Base-by-base conservation (phyloP, 179 eudicot species). In the Vitellaria paradoxa region DNA sequence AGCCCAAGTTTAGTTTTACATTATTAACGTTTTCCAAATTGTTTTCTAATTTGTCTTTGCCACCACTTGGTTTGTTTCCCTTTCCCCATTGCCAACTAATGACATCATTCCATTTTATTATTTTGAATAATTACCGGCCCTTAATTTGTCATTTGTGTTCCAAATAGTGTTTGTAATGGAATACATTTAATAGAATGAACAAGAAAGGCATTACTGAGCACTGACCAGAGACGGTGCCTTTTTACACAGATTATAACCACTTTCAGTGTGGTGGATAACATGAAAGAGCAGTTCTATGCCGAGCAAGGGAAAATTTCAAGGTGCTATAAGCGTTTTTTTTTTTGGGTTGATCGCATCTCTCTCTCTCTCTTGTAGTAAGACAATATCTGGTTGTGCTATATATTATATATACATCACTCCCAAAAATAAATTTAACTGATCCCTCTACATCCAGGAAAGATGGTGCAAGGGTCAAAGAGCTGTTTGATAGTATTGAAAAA, bases 261-360 rank as follows among this genome's bases (percentile, higher is more conserved):
- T 67, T 96, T 94, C 84, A 94, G 99, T 78, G 97, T 96, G 21
- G 98, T 94, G 83, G 98, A 96, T 87, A 94, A 91, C 87, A 92
- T 96, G 90, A 96, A 87, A 86, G 99, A 91, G 85, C 98, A 92
- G 82, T 88, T 91, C 79, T 89, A 86, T 74, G 84, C 91, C 65
- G 89, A 85, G 83, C 85, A 86, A 47, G 95, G 87, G 76, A 90
- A 78, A 74, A 24, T 86, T 74, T 77, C 89, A 81, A 96, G 98
- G 98, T 96, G 67, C 61, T 21, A 65, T 72, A 64, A 24, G 49
- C 49, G 1, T 30, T 30, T 30, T 30, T 30, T 30, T 30, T 70
- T 64, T 73, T 23, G 42, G 26, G 70, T 24, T 64, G 20, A 2
- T 42, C n/a, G 64, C 49, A 76, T 69, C n/a, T 6, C 63, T 69